Percentiles rank a stretch among this genome's conserved stretches.
These are phyloP conservation scores for Dictyostelium firmibasis DNA, from an alignment of 78 protist species.

Conservation along the genomic window DNA sequence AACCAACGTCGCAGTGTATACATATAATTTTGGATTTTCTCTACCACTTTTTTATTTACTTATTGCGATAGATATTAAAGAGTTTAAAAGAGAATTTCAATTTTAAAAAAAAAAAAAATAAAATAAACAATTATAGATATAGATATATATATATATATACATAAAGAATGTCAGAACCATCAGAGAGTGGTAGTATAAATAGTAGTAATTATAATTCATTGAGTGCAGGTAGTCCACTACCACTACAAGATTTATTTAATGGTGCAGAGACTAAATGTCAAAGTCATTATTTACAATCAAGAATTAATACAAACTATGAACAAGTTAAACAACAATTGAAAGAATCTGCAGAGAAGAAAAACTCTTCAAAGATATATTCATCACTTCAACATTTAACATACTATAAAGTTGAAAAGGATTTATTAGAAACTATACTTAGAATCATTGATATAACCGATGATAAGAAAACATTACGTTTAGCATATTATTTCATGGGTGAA, in stretches of 20 bases:
- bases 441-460: constrained; percentile 50
- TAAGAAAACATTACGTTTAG: constrained; percentile 53
- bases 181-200: constrained; percentile 1
- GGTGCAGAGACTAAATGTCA: constrained; percentile 17
- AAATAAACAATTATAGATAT: background rate
- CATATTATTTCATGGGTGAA: constrained; percentile 62
- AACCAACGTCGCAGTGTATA: too few species aligned
- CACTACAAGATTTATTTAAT: background rate
- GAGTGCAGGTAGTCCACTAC: background rate
- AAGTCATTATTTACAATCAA: constrained; percentile 56
- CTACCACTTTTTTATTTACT: too few species aligned
- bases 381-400: constrained; percentile 57
- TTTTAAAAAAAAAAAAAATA: too few species aligned
- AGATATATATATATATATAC: background rate
- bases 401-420: constrained; percentile 63
- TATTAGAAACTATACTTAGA: constrained; percentile 29
- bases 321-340: constrained; percentile 24
- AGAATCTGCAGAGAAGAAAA: constrained; percentile 67
- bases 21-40: too few species aligned
- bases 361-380: constrained; percentile 47
- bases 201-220: background rate
- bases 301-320: constrained; percentile 44
- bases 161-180: background rate
- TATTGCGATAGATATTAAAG: too few species aligned
- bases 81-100: too few species aligned